Conservation (phyloP, 345 rosid species). For the Gossypium anomalum region DNA sequence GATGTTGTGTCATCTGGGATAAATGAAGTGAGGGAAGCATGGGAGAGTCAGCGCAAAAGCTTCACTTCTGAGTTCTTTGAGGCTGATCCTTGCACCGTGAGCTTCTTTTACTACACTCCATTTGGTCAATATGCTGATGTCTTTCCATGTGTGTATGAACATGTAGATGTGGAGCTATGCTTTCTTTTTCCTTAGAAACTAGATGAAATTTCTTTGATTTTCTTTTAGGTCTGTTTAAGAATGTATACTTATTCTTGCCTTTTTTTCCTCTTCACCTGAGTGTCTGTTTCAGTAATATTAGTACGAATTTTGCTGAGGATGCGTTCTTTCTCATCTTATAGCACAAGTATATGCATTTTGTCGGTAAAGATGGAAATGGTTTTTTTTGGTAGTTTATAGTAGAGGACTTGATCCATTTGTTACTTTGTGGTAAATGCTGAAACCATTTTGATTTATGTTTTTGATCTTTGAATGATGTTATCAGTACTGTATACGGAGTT, state of each 20-base stretch:
- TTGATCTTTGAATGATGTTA: constrained; percentile 8
- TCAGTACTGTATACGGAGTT: background rate
- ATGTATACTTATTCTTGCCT: background rate
- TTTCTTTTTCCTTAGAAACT: background rate
- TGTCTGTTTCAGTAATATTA: background rate
- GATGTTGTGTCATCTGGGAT: constrained; percentile 63
- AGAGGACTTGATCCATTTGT: background rate
- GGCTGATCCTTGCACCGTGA: constrained; percentile 71
- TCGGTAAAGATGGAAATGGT: background rate
- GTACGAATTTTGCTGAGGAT: background rate
- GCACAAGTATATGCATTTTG: background rate
- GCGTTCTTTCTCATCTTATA: background rate
- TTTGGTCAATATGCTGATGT: background rate
- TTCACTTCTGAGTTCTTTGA: constrained; percentile 73
- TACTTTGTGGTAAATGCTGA: background rate
- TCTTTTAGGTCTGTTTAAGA: background rate
- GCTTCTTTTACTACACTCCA: constrained; percentile 15
- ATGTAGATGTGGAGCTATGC: background rate
- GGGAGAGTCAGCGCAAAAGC: constrained; percentile 71
- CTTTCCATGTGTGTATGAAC: background rate
- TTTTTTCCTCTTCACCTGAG: background rate
- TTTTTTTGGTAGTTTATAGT: background rate
- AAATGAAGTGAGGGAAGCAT: constrained; percentile 53
- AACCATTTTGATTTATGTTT: background rate
- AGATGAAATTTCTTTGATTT: background rate